Evolutionary conservation across 345 rosid species (phyloP), one percentile per base, ranked within the genome.

Genomic region (Combretum micranthum): DNA sequence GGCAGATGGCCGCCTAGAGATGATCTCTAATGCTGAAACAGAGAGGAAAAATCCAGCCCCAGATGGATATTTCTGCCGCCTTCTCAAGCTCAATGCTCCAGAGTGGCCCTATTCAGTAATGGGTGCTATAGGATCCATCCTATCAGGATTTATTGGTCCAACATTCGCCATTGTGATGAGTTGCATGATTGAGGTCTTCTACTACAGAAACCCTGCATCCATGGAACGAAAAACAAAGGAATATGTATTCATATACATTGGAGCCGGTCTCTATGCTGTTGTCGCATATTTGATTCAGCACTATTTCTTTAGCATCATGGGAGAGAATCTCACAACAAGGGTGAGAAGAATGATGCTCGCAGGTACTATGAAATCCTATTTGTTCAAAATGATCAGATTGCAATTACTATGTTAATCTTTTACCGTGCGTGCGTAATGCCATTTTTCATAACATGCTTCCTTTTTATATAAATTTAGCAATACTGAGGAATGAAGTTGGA

Each of bases 91-190:
- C 60, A 93, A 93, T 54, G 83, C 95, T 53, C 99, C 99, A 0
- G 99, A 93, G 56, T 93, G 99, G 99, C 99, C 99, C 53, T 93
- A 93, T 76, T 89, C 96, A 43, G 80, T 93, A 64, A 93, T 93
- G 97, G 99, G 96, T 22, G 97, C 96, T 0, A 54, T 84, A 55
- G 99, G 99, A 47, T 93, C 99, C 0, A 69, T 93, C 26, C 95
- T 93, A 3, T 83, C 97, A 12, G 99, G 99, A 56, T 93, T 93
- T 22, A 90, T 93, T 0, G 92, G 96, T 55, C 99, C 99, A 42
- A 93, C 96, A 1, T 93, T 93, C 53, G 99, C 99, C 37, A 85
- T 93, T 13, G 90, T 87, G 49, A 87, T 93, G 99, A 87, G 96
- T 86, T 83, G 86, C 50, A 90, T 93, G 99, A 93, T 93, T 1